Conservation (phyloP, 2,329 filamentous ascomycete genomes). For the Chalara sp. region DNA sequence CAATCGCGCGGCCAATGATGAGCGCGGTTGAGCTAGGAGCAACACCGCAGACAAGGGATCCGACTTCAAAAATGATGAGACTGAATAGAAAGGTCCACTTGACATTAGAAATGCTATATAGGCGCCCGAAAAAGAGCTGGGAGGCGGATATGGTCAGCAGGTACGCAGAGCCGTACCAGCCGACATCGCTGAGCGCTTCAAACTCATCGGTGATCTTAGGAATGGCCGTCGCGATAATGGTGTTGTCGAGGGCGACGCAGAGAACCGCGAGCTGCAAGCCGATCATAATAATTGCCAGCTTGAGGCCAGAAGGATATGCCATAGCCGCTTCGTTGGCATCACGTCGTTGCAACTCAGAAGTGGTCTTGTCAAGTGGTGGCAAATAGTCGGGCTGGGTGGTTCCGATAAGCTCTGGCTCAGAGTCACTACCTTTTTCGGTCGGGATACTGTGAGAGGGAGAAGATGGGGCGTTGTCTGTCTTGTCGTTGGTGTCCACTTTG, state of each 20-base stretch:
- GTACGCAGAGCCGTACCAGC: conserved; percentile 13
- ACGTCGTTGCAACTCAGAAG: not conserved
- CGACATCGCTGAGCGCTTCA: not conserved
- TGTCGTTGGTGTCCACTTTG: too few relatives aligned
- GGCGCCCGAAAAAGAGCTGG: conserved; percentile 10
- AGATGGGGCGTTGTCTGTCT: too few relatives aligned
- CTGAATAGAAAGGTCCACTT: conserved; percentile 11
- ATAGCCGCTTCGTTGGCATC: not conserved
- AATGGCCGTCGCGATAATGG: not conserved
- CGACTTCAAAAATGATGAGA: conserved; percentile 46
- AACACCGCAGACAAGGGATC: conserved; percentile 44
- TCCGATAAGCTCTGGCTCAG: too few relatives aligned
- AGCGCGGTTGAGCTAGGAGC: conserved; percentile 42
- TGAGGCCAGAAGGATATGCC: not conserved
- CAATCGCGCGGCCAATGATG: conserved; percentile 41
- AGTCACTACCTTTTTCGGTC: too few relatives aligned
- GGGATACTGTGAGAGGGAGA: too few relatives aligned
- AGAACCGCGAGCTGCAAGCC: not conserved
- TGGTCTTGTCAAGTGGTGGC: too few relatives aligned
- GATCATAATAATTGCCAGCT: not conserved
- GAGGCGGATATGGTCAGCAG: conserved; percentile 24
- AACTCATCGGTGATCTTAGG: not conserved
- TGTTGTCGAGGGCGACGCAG: not conserved
- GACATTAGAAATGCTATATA: conserved; percentile 17
- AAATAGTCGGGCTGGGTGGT: too few relatives aligned